Percentiles rank a stretch among this genome's conserved stretches.
These are phyloP conservation scores for Pyrrhoderma noxium DNA, from an alignment of 1,284 basidiomycete genomes.

Conservation along the genomic window DNA sequence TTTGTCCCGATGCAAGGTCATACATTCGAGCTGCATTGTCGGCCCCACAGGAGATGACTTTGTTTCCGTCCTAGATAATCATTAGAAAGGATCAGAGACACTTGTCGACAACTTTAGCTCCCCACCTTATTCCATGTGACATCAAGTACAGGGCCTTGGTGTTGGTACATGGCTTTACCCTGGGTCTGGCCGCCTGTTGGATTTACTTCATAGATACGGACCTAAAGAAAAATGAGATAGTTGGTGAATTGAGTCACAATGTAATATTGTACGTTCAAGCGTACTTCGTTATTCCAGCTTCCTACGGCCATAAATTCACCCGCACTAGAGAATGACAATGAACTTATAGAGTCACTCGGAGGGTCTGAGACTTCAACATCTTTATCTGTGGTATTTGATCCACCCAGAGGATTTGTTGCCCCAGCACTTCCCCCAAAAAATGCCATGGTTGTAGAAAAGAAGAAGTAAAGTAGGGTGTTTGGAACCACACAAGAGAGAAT, in stretches of 20 bases:
- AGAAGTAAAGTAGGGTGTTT: not conserved
- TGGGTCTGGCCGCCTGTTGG: constrained; percentile 45
- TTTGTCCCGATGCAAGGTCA: constrained; percentile 70
- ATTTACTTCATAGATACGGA: constrained; percentile 57
- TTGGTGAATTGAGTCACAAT: constrained; percentile 7
- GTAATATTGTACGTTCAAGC: constrained; percentile 21
- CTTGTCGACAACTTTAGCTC: too few species aligned
- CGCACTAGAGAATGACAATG: constrained; percentile 54
- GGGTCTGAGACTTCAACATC: constrained; percentile 73
- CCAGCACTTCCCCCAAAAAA: constrained; percentile 31
- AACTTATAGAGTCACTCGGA: constrained; percentile 69
- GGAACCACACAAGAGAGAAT: too few species aligned
- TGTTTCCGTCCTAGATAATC: constrained; percentile 58
- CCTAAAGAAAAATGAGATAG: constrained; percentile 28
- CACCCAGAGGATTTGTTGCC: constrained; percentile 32
- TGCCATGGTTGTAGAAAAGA: constrained; percentile 30
- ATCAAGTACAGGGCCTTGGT: constrained; percentile 77
- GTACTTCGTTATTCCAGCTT: constrained; percentile 74
- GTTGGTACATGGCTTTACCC: constrained; percentile 77
- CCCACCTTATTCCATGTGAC: constrained; percentile 76
- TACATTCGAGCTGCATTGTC: constrained; percentile 82
- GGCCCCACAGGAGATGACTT: constrained; percentile 79
- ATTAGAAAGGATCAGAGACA: too few species aligned
- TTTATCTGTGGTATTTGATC: constrained; percentile 27
- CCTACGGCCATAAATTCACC: constrained; percentile 70